Base-by-base conservation (phyloP, 2,329 filamentous ascomycete species). In the Aplosporella prunicola region DNA sequence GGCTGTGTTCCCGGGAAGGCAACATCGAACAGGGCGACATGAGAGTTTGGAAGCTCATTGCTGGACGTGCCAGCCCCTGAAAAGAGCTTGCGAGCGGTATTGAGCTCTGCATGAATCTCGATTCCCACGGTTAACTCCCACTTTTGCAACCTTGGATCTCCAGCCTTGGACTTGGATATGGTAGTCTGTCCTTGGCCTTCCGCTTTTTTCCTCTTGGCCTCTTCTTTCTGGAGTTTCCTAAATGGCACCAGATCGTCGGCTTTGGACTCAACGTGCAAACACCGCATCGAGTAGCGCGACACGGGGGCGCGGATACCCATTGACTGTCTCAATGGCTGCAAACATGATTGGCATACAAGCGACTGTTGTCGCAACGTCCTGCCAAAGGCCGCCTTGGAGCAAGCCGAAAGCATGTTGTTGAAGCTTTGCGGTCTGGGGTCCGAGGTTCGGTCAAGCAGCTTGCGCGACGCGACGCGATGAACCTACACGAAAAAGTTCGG, bases 81-180 rank as follows among this genome's bases (percentile, higher is more conserved):
- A 65, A 98, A 98, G 39, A 98, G 75, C 63, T 98, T 98, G 52
- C 73, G 71, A 4, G 75, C 70, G 0, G 88, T 91, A 60, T 96
- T 94, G 52, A 98, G 71, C 62, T 96, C 89, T 14, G 91, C 91
- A 57, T 98, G 91, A 46, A 98, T 91, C 65, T 98, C 91, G 48
- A 98, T 88, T 43, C 91, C 91, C 18, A 96, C 86, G 0, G 89
- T 95, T 51, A 96, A 68, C 59, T 95, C 85, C 91, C 91, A 98
- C 22, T 79, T 78, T 26, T 64, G 56, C 35, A 63, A 42, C 7
- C 50, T 48, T 13, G 47, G 36, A 25, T 57, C 48, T 9, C 11
- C 28, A 4, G 13, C 32, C 7, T 49, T 48, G 20, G 16, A 9
- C 2, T 45, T 24, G 6, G 35, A 33, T 13, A 44, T 47, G 1